Conservation (phyloP, 2,329 filamentous ascomycete genomes). For the Alternaria consortialis region DNA sequence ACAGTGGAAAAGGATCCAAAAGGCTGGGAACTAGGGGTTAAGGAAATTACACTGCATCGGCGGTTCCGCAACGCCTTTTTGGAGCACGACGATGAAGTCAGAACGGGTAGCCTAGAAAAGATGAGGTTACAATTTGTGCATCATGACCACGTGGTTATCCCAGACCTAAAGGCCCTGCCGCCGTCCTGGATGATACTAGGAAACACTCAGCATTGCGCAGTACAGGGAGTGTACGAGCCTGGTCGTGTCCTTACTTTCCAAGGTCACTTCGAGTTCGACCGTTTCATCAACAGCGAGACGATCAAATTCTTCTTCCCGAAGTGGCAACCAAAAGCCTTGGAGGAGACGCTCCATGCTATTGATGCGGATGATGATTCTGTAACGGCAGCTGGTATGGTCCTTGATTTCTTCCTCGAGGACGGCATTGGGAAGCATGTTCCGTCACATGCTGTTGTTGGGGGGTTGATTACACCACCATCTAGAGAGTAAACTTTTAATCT, state of each 20-base stretch:
- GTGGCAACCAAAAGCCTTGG: conserved; percentile 33
- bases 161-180: conserved; percentile 24
- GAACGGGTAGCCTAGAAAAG: conserved; percentile 8
- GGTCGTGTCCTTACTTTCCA: conserved; percentile 54
- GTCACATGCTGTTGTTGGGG: conserved; percentile 15
- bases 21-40: conserved; percentile 41
- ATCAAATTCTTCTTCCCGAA: conserved; percentile 48
- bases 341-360: conserved; percentile 28
- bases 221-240: conserved; percentile 54
- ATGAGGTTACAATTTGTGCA: conserved; percentile 54
- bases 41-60: conserved; percentile 28
- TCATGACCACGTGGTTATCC: conserved; percentile 41
- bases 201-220: conserved; percentile 44
- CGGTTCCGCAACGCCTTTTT: conserved; percentile 18
- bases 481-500: background rate
- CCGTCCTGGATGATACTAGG: conserved; percentile 32
- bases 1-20: conserved; percentile 37
- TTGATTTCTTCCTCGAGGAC: conserved; percentile 45
- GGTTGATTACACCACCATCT: conserved; percentile 26
- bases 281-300: conserved; percentile 53
- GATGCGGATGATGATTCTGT: conserved; percentile 42
- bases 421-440: background rate
- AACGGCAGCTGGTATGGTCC: conserved; percentile 42
- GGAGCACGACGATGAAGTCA: background rate
- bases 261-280: conserved; percentile 57